Conservation (phyloP, 768 basidiomycete species). For the Suillus lakei region DNA sequence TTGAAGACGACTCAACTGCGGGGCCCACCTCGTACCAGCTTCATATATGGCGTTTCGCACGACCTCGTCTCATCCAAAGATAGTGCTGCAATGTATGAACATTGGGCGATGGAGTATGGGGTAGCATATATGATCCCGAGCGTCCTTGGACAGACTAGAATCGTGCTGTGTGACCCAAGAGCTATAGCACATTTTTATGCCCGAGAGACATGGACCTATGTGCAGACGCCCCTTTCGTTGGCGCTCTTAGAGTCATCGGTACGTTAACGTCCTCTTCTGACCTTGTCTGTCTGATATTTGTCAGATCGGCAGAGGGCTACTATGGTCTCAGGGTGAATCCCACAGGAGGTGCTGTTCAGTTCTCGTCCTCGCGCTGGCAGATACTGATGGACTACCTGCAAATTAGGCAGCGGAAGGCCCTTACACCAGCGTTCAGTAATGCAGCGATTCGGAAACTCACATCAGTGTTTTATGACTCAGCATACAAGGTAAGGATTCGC, state of each 20-base stretch:
- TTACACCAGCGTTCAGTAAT: constrained; percentile 48
- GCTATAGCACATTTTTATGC: constrained; percentile 54
- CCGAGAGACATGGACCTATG: constrained; percentile 36
- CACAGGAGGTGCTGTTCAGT: not conserved
- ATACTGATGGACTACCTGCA: not conserved
- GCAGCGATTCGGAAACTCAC: constrained; percentile 43
- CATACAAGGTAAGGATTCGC: constrained; percentile 40
- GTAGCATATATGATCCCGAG: constrained; percentile 20
- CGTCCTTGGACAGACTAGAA: constrained; percentile 13
- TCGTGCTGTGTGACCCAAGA: constrained; percentile 47
- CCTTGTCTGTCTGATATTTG: not conserved
- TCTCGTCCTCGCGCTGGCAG: not conserved
- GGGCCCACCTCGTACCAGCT: constrained; percentile 23
- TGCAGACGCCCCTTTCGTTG: constrained; percentile 41
- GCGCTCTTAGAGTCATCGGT: constrained; percentile 32
- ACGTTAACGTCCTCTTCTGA: not conserved
- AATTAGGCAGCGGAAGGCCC: constrained; percentile 39
- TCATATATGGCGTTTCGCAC: constrained; percentile 23
- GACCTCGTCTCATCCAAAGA: constrained; percentile 6
- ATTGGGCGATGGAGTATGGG: constrained; percentile 28
- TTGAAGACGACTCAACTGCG: constrained; percentile 18
- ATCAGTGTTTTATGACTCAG: constrained; percentile 45
- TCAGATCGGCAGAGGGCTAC: constrained; percentile 35
- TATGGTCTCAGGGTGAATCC: constrained; percentile 23
- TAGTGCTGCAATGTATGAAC: constrained; percentile 20